phyloP scores from a whole-genome alignment of 2,329 filamentous ascomycete genomes.

The Rhinocladiella mackenziei region DNA sequence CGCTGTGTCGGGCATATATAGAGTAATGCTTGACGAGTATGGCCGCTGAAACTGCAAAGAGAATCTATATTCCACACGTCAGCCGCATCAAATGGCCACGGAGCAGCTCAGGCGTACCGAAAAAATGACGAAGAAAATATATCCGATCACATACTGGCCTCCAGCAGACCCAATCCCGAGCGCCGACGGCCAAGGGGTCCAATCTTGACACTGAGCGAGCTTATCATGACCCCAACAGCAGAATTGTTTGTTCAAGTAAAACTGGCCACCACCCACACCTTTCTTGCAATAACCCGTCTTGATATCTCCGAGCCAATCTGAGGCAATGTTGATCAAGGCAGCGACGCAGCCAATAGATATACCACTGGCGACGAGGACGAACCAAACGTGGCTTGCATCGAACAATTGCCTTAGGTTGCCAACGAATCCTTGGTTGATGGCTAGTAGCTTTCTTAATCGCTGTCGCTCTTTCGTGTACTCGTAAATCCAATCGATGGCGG shows the following conservation, averaged over 20 bases:
- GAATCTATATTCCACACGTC: slow-evolving; percentile 50
- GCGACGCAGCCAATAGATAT: slow-evolving; percentile 79
- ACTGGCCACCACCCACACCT: slow-evolving; percentile 72
- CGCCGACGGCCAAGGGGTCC: slow-evolving; percentile 78
- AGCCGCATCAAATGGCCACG: slow-evolving; percentile 8
- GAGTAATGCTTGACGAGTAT: slow-evolving; percentile 79
- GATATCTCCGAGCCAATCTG: slow-evolving; percentile 88
- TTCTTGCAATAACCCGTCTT: slow-evolving; percentile 85
- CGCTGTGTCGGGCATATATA: slow-evolving; percentile 85
- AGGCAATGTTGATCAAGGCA: slow-evolving; percentile 82
- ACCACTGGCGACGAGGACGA: slow-evolving; percentile 80
- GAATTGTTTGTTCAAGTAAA: slow-evolving; percentile 87
- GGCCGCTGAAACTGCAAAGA: slow-evolving; percentile 74
- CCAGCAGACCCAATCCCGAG: slow-evolving; percentile 62
- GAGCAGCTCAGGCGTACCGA: slow-evolving; percentile 59
- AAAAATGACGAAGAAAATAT: slow-evolving; percentile 78
- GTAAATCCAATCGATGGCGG: slow-evolving; percentile 99
- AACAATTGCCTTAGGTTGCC: slow-evolving; percentile 69
- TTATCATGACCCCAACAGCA: slow-evolving; percentile 91
- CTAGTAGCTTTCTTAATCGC: slow-evolving; percentile 70
- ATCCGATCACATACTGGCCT: slow-evolving; percentile 78
- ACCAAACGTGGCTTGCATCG: slow-evolving; percentile 88
- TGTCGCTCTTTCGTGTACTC: slow-evolving; percentile 96
- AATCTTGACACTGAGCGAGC: slow-evolving; percentile 75
- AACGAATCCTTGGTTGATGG: slow-evolving; percentile 61